phyloP scores from a whole-genome alignment of 2,329 filamentous ascomycete genomes.

The Didymella lethalis region DNA sequence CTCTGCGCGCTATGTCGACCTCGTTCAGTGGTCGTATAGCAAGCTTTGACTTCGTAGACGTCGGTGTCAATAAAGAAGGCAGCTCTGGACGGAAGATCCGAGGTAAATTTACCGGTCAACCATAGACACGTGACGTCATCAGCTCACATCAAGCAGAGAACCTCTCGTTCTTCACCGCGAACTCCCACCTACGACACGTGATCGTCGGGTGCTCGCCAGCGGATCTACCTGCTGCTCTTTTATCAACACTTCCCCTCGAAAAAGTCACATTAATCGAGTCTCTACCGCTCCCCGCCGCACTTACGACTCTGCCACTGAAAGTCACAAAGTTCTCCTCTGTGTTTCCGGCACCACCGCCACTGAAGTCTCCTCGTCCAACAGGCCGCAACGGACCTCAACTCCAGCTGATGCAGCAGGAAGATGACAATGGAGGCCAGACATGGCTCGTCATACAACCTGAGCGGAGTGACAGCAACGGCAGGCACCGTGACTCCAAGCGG shows the following conservation, averaged over 20 bases:
- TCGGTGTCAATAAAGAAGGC: slow-evolving; percentile 49
- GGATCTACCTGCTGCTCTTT: slow-evolving; percentile 42
- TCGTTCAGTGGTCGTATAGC: slow-evolving; percentile 49
- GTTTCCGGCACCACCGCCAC: slow-evolving; percentile 39
- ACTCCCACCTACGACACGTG: slow-evolving; percentile 47
- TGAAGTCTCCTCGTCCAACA: slow-evolving; percentile 33
- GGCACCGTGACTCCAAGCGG: slow-evolving; percentile 29
- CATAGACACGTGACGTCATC: not conserved
- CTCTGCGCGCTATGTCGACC: slow-evolving; percentile 47
- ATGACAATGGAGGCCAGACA: slow-evolving; percentile 44
- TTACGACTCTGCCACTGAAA: slow-evolving; percentile 43
- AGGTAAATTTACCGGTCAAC: slow-evolving; percentile 30
- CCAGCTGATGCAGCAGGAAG: slow-evolving; percentile 49
- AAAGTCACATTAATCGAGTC: slow-evolving; percentile 48
- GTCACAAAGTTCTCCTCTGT: slow-evolving; percentile 38
- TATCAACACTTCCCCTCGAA: slow-evolving; percentile 44
- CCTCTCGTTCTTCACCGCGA: slow-evolving; percentile 46
- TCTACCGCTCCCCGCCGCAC: slow-evolving; percentile 37
- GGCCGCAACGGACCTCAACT: slow-evolving; percentile 39
- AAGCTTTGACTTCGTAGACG: slow-evolving; percentile 49
- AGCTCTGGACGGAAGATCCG: slow-evolving; percentile 44
- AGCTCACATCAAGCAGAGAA: slow-evolving; percentile 39
- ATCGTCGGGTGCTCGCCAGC: slow-evolving; percentile 45
- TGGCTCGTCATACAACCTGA: slow-evolving; percentile 51
- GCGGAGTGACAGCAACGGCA: slow-evolving; percentile 47